Conservation (phyloP, 306 rosid genomes). For the Rosa chinensis region DNA sequence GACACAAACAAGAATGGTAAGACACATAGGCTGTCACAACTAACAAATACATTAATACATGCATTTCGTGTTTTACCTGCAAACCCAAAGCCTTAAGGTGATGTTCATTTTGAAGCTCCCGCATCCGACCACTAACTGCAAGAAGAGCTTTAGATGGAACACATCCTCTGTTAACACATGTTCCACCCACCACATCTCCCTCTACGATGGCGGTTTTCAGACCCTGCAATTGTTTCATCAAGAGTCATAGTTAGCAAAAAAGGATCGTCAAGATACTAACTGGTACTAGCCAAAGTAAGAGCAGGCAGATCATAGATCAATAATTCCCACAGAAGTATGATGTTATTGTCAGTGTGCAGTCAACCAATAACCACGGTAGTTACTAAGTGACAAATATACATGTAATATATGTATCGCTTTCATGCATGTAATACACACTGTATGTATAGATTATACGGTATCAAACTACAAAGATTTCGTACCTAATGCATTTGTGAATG, state of each 20-base stretch:
- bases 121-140: slow-evolving; percentile 98
- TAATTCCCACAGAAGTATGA: neutral
- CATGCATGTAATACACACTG: neutral
- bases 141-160: slow-evolving; percentile 99
- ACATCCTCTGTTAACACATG: slow-evolving; percentile 97
- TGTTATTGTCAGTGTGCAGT: neutral
- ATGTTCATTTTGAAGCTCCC: slow-evolving; percentile 83
- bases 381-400: too few relatives aligned
- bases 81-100: slow-evolving; percentile 88
- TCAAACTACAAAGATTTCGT: neutral
- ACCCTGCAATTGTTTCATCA: slow-evolving; percentile 57
- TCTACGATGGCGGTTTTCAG: slow-evolving; percentile 90
- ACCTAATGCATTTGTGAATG: neutral
- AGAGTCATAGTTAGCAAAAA: neutral
- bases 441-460: neutral
- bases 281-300: neutral
- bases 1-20: slow-evolving; percentile 13
- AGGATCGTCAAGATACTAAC: neutral
- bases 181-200: slow-evolving; percentile 97
- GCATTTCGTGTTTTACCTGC: slow-evolving; percentile 46
- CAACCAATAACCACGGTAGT: neutral
- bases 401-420: neutral
- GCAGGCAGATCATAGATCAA: neutral
- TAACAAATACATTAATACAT: neutral
- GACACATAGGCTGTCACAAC: neutral